phyloP scores from a whole-genome alignment of 2,329 filamentous ascomycete genomes.

The Ceratocystis destructans region DNA sequence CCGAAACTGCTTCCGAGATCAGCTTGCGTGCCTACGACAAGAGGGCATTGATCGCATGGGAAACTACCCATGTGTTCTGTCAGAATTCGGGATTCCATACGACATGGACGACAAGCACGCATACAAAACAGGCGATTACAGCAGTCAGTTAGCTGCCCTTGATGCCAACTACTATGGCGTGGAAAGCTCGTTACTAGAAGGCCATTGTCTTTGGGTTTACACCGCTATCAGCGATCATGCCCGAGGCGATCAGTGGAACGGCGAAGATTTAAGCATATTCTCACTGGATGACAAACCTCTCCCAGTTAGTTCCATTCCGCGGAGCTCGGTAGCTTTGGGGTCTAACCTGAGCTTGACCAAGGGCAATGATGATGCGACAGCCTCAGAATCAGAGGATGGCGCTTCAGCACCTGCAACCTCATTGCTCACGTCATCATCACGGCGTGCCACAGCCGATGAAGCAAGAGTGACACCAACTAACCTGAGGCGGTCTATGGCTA shows the following conservation, averaged over 20 bases:
- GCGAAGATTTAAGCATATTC: conserved; percentile 85
- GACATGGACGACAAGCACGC: conserved; percentile 97
- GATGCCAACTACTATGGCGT: conserved; percentile 93
- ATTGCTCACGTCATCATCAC: not conserved
- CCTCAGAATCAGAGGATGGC: not conserved
- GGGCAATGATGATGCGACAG: not conserved
- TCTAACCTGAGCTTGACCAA: conserved; percentile 16
- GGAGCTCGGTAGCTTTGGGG: conserved; percentile 14
- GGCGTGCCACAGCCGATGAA: conserved; percentile 30
- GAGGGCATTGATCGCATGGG: conserved; percentile 85
- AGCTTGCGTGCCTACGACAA: conserved; percentile 66
- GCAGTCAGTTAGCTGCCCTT: conserved; percentile 79
- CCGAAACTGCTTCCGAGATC: conserved; percentile 80
- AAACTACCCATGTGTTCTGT: conserved; percentile 75
- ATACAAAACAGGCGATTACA: conserved; percentile 90
- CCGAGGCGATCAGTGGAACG: conserved; percentile 92
- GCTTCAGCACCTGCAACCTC: not conserved
- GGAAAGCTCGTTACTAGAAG: conserved; percentile 70
- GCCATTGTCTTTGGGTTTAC: conserved; percentile 85
- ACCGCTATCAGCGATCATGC: conserved; percentile 69
- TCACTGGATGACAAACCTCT: conserved; percentile 65
- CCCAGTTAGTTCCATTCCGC: conserved; percentile 36
- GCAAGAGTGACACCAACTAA: conserved; percentile 58
- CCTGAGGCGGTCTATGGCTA: conserved; percentile 57
- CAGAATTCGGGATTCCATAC: conserved; percentile 94